Percentiles rank a stretch among this genome's conserved stretches.
phyloP scores from a whole-genome alignment of 169 alveolate species.

The Sarcocystis neurona region DNA sequence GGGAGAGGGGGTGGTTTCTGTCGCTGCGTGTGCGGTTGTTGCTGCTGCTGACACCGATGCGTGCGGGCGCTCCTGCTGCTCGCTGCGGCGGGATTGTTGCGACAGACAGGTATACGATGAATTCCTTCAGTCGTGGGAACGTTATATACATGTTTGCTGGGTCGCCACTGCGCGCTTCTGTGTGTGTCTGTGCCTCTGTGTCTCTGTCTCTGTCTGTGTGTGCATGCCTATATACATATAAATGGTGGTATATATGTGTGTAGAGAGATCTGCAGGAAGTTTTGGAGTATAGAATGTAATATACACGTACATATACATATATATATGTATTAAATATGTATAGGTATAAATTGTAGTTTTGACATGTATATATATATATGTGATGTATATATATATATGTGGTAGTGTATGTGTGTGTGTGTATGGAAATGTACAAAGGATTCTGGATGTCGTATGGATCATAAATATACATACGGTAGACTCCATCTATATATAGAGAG shows the following conservation, averaged over 20 bases:
- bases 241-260: neutral
- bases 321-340: too few species aligned
- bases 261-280: too few species aligned
- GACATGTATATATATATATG: neutral
- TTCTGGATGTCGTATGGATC: neutral
- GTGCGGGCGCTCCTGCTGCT: too few species aligned
- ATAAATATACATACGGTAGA: neutral
- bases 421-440: neutral
- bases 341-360: too few species aligned
- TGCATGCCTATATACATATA: neutral
- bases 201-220: neutral
- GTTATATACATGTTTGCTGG: too few species aligned
- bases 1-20: too few species aligned
- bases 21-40: too few species aligned
- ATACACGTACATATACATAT: neutral
- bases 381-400: neutral
- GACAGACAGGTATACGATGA: too few species aligned
- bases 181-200: neutral
- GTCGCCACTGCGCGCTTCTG: neutral
- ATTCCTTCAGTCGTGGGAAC: too few species aligned
- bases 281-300: too few species aligned
- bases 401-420: neutral
- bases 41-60: too few species aligned
- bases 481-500: neutral
- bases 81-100: too few species aligned